phyloP scores from a whole-genome alignment of 371 early-diverging fungal species.

The Mucor indicus region DNA sequence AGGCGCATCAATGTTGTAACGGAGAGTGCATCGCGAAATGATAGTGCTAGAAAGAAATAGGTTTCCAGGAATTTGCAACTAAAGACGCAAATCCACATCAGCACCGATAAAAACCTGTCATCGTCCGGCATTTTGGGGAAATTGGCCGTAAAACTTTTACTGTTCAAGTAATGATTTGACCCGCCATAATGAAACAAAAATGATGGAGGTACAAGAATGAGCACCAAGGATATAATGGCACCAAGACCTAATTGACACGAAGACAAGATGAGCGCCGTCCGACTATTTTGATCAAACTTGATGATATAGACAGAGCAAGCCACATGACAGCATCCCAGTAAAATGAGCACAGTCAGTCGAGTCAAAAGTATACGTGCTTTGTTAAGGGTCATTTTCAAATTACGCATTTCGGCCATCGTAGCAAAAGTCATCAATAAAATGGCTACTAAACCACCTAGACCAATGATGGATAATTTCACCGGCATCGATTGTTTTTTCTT shows the following conservation, averaged over 20 bases:
- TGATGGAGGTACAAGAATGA: slow-evolving; percentile 65
- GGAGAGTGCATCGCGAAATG: slow-evolving; percentile 77
- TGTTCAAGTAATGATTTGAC: slow-evolving; percentile 48
- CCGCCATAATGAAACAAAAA: slow-evolving; percentile 51
- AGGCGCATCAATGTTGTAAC: slow-evolving; percentile 52
- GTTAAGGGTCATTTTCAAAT: slow-evolving; percentile 53
- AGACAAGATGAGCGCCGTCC: slow-evolving; percentile 51
- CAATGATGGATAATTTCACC: slow-evolving; percentile 61
- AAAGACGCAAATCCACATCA: slow-evolving; percentile 77
- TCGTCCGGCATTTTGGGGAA: slow-evolving; percentile 65
- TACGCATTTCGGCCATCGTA: slow-evolving; percentile 69
- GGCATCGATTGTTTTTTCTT: slow-evolving; percentile 30
- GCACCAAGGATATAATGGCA: slow-evolving; percentile 58
- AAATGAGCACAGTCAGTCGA: slow-evolving; percentile 53
- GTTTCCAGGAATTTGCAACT: slow-evolving; percentile 78
- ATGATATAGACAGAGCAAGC: slow-evolving; percentile 64
- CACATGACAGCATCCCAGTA: slow-evolving; percentile 58
- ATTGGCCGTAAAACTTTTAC: slow-evolving; percentile 76
- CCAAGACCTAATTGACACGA: slow-evolving; percentile 66
- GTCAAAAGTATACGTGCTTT: slow-evolving; percentile 57
- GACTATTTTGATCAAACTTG: slow-evolving; percentile 38
- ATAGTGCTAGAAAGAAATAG: slow-evolving; percentile 78
- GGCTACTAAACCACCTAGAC: slow-evolving; percentile 73
- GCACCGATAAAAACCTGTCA: slow-evolving; percentile 69
- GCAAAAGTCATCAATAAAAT: slow-evolving; percentile 63